These are phyloP conservation scores for Lasiosphaeria hispida DNA, from an alignment of 495 filamentous ascomycete species.

Conservation along the genomic window DNA sequence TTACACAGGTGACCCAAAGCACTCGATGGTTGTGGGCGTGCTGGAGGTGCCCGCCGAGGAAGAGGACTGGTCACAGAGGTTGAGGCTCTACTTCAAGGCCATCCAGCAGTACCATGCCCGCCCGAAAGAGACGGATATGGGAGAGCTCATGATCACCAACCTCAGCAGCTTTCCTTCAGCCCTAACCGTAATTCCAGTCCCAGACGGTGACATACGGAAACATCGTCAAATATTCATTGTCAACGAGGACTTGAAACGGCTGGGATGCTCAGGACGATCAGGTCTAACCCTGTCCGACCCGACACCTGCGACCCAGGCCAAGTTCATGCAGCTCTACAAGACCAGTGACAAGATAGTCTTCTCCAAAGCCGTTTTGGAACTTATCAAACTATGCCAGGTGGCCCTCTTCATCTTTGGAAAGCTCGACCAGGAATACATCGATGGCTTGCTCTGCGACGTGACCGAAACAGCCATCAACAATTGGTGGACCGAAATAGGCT, in stretches of 20 bases:
- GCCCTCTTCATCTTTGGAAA: constrained; percentile 87
- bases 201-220: constrained; percentile 77
- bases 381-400: constrained; percentile 90
- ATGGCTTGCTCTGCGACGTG: constrained; percentile 88
- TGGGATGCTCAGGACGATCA: constrained; percentile 88
- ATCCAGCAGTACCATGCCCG: constrained; percentile 81
- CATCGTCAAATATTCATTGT: constrained; percentile 87
- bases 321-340: constrained; percentile 87
- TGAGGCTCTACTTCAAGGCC: constrained; percentile 83
- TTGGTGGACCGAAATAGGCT: constrained; percentile 96
- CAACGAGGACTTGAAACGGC: constrained; percentile 91
- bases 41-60: constrained; percentile 82
- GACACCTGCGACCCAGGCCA: constrained; percentile 76
- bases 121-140: constrained; percentile 76
- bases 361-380: constrained; percentile 73
- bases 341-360: constrained; percentile 78
- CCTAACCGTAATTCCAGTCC: constrained; percentile 82
- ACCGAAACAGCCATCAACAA: constrained; percentile 88
- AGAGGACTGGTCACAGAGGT: constrained; percentile 69
- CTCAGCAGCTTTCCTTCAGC: constrained; percentile 85
- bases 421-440: constrained; percentile 82
- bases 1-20: constrained; percentile 83
- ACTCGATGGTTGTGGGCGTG: constrained; percentile 75
- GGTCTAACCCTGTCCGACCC: constrained; percentile 77
- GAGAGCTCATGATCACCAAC: constrained; percentile 91